Conservation (phyloP, 805 yeast genomes). For the Metschnikowia bowlesiae region DNA sequence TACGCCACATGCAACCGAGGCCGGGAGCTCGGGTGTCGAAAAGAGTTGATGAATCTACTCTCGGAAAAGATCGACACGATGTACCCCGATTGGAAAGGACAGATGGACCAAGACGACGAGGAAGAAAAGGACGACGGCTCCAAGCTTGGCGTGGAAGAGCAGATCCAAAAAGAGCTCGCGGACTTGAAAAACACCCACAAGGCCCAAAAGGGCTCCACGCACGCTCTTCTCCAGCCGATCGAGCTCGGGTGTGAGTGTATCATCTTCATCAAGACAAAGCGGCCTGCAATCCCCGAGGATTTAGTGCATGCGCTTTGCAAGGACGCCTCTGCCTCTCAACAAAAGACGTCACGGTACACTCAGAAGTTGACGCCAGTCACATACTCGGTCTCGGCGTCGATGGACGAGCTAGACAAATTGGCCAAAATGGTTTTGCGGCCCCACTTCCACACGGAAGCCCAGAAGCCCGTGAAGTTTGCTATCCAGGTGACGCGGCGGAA, state of each 20-base stretch:
- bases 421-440: conserved; percentile 58
- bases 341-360: conserved; percentile 64
- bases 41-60: conserved; percentile 61
- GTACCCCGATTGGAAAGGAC: conserved; percentile 23
- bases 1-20: conserved; percentile 86
- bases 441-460: conserved; percentile 53
- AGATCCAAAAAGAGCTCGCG: conserved; percentile 64
- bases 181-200: conserved; percentile 47
- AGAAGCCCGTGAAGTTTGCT: conserved; percentile 57
- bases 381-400: conserved; percentile 64
- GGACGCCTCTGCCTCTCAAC: conserved; percentile 48
- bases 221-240: conserved; percentile 47
- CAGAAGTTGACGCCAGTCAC: conserved; percentile 81
- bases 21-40: conserved; percentile 71
- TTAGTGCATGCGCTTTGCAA: conserved; percentile 63
- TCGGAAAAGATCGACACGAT: conserved; percentile 34
- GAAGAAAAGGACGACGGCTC: conserved; percentile 17
- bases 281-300: conserved; percentile 73
- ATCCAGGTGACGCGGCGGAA: conserved; percentile 76
- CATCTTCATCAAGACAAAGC: conserved; percentile 74
- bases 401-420: conserved; percentile 61
- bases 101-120: conserved; percentile 19
- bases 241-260: conserved; percentile 78
- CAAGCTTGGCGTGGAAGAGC: conserved; percentile 67
- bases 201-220: conserved; percentile 32